Evolutionary conservation across 2,329 filamentous ascomycete genomes (phyloP).

Genomic region (Sporothrix phasma): DNA sequence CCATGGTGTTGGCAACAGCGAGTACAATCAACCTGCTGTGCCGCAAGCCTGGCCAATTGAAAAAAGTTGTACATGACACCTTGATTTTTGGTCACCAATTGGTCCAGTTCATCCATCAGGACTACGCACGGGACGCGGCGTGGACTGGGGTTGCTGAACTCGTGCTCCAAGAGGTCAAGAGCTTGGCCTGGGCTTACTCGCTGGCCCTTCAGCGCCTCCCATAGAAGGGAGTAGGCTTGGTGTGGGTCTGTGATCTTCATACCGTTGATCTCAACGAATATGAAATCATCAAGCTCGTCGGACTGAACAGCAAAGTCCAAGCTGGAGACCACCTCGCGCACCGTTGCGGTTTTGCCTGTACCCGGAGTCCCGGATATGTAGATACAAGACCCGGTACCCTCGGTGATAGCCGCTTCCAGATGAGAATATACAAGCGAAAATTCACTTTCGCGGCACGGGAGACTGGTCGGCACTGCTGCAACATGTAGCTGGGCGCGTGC

Average conservation of each 20-base stretch:
- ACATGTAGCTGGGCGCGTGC: constrained; percentile 86
- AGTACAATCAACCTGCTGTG: constrained; percentile 92
- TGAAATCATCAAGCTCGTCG: constrained; percentile 95
- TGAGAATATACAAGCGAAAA: constrained; percentile 89
- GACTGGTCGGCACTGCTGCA: constrained; percentile 76
- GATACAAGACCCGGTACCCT: constrained; percentile 89
- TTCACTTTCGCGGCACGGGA: constrained; percentile 87
- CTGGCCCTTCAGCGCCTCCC: constrained; percentile 92
- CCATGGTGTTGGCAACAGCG: constrained; percentile 98
- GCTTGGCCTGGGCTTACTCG: constrained; percentile 87
- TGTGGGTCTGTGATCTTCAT: constrained; percentile 99
- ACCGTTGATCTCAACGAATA: constrained; percentile 98
- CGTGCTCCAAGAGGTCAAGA: constrained; percentile 77
- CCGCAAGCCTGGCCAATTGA: constrained; percentile 92
- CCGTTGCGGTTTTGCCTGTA: constrained; percentile 94
- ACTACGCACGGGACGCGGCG: constrained; percentile 91
- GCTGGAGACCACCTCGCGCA: constrained; percentile 84
- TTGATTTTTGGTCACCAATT: constrained; percentile 95
- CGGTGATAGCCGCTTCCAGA: constrained; percentile 85
- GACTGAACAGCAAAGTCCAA: constrained; percentile 78
- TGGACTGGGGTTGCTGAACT: constrained; percentile 86
- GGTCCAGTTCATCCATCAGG: constrained; percentile 95
- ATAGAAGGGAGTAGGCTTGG: constrained; percentile 87
- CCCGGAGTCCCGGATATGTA: constrained; percentile 99
- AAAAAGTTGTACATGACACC: constrained; percentile 99